A percentile compares a stretch with the other conserved stretches of the same genome.
Conservation (phyloP, 176 grass and related monocot genomes). For the Oryza australiensis region DNA sequence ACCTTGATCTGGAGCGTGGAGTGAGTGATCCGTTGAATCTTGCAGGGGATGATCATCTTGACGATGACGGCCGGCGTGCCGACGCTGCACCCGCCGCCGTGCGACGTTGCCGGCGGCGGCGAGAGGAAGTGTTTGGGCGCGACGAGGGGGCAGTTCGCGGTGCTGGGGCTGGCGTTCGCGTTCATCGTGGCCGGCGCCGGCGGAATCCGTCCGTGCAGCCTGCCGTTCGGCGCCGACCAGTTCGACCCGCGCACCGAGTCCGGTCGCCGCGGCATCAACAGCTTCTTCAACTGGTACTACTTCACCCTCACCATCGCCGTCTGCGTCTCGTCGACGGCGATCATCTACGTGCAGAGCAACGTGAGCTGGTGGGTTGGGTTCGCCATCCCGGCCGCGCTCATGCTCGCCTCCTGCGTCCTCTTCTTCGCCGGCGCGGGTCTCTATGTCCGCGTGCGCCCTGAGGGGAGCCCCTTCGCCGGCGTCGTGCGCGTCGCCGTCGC, state of each 20-base stretch:
- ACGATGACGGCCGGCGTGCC: constrained; percentile 59
- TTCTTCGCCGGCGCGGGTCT: constrained; percentile 62
- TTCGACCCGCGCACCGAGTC: constrained; percentile 61
- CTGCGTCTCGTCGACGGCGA: constrained; percentile 50
- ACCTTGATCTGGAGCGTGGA: too few species aligned
- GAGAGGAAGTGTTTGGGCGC: constrained; percentile 26
- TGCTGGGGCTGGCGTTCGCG: constrained; percentile 46
- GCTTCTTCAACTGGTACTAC: constrained; percentile 99
- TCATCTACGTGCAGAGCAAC: constrained; percentile 83
- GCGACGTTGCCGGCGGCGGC: background rate
- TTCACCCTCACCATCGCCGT: constrained; percentile 76
- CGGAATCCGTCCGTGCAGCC: constrained; percentile 79
- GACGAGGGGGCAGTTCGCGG: constrained; percentile 30
- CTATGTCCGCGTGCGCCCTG: constrained; percentile 59
- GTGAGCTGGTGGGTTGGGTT: constrained; percentile 71
- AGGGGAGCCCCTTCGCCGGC: constrained; percentile 59
- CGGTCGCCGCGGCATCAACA: constrained; percentile 62
- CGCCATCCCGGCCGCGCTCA: constrained; percentile 59
- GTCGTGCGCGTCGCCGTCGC: constrained; percentile 45
- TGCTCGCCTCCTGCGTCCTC: constrained; percentile 54
- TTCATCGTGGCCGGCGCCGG: constrained; percentile 68
- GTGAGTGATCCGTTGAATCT: background rate
- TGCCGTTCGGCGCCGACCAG: constrained; percentile 83
- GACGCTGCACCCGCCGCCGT: constrained; percentile 46
- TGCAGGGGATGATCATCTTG: constrained; percentile 59